Evolutionary conservation across 345 rosid species (phyloP).

Genomic region (Citrus medica): DNA sequence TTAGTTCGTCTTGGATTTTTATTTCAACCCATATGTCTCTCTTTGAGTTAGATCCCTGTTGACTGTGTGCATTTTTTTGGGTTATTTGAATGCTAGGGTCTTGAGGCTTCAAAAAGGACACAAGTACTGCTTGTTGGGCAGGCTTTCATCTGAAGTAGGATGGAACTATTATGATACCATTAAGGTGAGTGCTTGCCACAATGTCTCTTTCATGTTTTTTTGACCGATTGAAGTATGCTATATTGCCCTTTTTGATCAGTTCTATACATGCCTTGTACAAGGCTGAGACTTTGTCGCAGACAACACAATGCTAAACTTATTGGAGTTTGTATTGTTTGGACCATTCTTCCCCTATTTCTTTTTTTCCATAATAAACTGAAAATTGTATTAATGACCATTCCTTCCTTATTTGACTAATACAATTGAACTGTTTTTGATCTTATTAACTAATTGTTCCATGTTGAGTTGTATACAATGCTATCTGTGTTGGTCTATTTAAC

Average conservation of each 20-base stretch:
- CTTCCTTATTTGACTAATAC: not conserved
- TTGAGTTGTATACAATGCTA: not conserved
- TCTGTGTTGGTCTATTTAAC: not conserved
- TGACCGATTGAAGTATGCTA: not conserved
- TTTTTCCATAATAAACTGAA: no score
- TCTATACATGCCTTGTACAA: not conserved
- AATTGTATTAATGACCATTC: not conserved
- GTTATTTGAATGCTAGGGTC: constrained; percentile 42
- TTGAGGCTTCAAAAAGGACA: constrained; percentile 90
- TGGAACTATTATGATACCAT: constrained; percentile 90
- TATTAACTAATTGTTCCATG: not conserved
- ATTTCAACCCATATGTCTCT: not conserved
- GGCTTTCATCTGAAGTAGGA: constrained; percentile 75
- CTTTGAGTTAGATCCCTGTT: not conserved
- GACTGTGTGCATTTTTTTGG: not conserved
- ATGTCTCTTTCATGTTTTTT: not conserved
- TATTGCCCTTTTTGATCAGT: not conserved
- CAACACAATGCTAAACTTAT: not conserved
- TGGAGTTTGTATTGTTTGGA: not conserved
- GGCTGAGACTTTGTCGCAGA: not conserved
- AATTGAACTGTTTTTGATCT: not conserved
- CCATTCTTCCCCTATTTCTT: not conserved
- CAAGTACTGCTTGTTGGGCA: constrained; percentile 81
- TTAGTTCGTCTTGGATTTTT: not conserved
- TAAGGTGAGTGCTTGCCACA: constrained; percentile 38